A percentile compares a stretch with the other conserved stretches of the same genome.
Conservation (phyloP, 768 basidiomycete species). For the Boletus rubroflammeus region DNA sequence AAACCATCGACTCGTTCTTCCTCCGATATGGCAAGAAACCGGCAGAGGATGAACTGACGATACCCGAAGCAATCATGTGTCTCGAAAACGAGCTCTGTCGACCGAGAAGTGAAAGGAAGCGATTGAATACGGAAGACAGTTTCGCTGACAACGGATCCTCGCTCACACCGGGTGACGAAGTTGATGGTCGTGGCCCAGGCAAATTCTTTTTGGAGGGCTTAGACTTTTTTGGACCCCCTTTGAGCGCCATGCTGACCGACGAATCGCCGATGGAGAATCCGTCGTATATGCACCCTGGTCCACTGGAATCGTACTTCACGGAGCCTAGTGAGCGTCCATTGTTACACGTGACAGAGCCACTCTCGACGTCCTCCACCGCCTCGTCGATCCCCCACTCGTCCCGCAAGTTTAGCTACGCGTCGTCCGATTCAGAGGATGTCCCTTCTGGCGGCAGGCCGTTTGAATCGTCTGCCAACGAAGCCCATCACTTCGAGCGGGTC, state of each 20-base stretch:
- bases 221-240: constrained; percentile 58
- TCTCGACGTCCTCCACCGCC: constrained; percentile 12
- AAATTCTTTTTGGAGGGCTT: constrained; percentile 49
- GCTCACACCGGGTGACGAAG: constrained; percentile 49
- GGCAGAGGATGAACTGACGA: constrained; percentile 64
- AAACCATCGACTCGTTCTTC: constrained; percentile 84
- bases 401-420: constrained; percentile 38
- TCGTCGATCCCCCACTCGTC: constrained; percentile 9
- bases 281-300: background rate
- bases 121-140: constrained; percentile 48
- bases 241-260: constrained; percentile 28
- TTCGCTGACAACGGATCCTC: constrained; percentile 45
- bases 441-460: constrained; percentile 14
- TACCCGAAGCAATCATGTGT: constrained; percentile 78
- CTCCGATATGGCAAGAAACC: constrained; percentile 61
- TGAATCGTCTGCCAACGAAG: constrained; percentile 16
- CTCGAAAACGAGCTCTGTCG: constrained; percentile 82
- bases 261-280: constrained; percentile 28
- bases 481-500: constrained; percentile 67
- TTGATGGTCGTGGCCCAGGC: constrained; percentile 25
- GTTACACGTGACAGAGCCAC: constrained; percentile 29
- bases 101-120: constrained; percentile 66
- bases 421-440: constrained; percentile 45
- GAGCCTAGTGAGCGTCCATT: constrained; percentile 49
- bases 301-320: constrained; percentile 33